These are phyloP conservation scores for Botrytis aclada DNA, from an alignment of 2,329 filamentous ascomycete genomes.

Conservation along the genomic window DNA sequence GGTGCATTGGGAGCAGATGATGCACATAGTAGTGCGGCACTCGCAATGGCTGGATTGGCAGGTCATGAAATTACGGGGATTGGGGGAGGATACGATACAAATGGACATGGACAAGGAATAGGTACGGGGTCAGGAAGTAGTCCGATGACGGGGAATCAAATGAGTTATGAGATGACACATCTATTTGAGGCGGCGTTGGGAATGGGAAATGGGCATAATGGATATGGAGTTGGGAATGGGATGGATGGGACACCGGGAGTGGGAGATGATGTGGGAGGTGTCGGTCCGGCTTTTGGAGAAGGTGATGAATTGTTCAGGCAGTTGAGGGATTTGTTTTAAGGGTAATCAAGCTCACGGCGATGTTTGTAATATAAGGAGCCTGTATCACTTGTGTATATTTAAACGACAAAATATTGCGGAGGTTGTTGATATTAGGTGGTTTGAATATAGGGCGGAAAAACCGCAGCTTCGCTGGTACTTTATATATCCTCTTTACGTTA, in stretches of 20 bases:
- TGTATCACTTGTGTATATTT: background rate
- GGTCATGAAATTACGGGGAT: slow-evolving; percentile 36
- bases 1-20: slow-evolving; percentile 40
- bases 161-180: slow-evolving; percentile 40
- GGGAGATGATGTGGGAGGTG: slow-evolving; percentile 13
- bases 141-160: slow-evolving; percentile 38
- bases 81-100: slow-evolving; percentile 20
- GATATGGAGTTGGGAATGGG: slow-evolving; percentile 20
- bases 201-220: slow-evolving; percentile 27
- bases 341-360: background rate
- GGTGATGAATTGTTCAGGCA: slow-evolving; percentile 39
- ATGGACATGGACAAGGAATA: slow-evolving; percentile 13
- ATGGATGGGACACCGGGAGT: slow-evolving; percentile 22
- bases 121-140: slow-evolving; percentile 22
- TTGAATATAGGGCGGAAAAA: background rate
- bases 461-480: background rate
- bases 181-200: slow-evolving; percentile 38
- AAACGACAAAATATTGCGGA: background rate
- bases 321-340: slow-evolving; percentile 37
- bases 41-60: slow-evolving; percentile 56
- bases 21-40: slow-evolving; percentile 49
- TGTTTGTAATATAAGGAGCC: background rate
- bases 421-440: background rate
- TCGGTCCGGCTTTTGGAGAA: slow-evolving; percentile 36
- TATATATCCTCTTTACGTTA: background rate